A percentile compares a stretch with the other conserved stretches of the same genome.
These are phyloP conservation scores for Psophocarpus tetragonolobus DNA, from an alignment of 306 rosid species.

Conservation along the genomic window DNA sequence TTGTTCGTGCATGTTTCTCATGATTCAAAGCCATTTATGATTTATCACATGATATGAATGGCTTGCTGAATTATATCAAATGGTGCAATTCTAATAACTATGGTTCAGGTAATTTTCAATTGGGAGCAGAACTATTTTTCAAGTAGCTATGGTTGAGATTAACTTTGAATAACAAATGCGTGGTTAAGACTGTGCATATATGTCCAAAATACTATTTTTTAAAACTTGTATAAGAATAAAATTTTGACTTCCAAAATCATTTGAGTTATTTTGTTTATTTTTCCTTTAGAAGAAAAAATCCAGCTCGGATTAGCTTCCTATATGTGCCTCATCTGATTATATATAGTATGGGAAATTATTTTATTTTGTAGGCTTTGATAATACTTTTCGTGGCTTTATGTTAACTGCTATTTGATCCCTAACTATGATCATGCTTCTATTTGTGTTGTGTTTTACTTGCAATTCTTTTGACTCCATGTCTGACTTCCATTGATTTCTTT, in stretches of 20 bases:
- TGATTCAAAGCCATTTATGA: not conserved
- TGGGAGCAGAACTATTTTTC: not conserved
- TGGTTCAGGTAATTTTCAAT: not conserved
- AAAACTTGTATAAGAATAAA: not conserved
- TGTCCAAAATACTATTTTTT: not conserved
- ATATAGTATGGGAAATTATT: not conserved
- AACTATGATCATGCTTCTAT: not conserved
- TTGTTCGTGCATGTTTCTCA: not conserved
- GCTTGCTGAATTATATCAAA: not conserved
- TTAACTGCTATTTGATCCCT: not conserved
- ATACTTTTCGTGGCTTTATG: not conserved
- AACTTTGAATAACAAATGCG: not conserved
- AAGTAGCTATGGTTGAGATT: not conserved
- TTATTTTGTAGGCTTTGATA: not conserved
- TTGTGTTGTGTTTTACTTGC: slow-evolving; percentile 23
- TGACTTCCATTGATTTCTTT: not conserved
- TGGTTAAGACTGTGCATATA: not conserved
- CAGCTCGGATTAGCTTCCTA: not conserved
- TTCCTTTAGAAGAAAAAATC: slow-evolving; percentile 11
- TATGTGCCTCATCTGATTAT: not conserved
- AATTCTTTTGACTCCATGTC: not conserved
- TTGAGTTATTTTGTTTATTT: not conserved
- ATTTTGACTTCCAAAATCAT: not conserved
- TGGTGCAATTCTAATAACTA: not conserved
- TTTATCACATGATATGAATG: not conserved